phyloP scores from a whole-genome alignment of 2,329 filamentous ascomycete genomes.

The Madurella fahalii region DNA sequence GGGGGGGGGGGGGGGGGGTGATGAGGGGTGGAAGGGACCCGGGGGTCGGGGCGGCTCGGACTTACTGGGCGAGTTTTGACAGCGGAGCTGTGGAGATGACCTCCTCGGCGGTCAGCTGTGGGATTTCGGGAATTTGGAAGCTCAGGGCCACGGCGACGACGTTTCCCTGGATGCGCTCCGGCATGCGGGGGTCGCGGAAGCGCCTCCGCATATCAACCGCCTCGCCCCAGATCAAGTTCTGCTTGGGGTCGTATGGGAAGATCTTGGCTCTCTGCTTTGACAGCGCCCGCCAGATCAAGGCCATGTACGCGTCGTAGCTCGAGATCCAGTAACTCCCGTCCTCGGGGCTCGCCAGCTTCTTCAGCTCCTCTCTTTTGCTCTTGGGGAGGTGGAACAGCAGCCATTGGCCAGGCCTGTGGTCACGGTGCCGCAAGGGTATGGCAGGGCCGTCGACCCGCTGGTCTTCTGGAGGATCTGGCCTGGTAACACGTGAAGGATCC shows the following conservation, averaged over 20 bases:
- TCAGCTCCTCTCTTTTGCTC: constrained; percentile 29
- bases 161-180: constrained; percentile 34
- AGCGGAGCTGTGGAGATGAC: constrained; percentile 36
- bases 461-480: background rate
- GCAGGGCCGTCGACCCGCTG: constrained; percentile 3
- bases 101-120: constrained; percentile 30
- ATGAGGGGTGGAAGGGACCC: no score
- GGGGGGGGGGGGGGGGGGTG: no score
- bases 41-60: no score
- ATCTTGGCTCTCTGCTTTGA: constrained; percentile 31
- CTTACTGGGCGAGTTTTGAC: constrained; percentile 28
- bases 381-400: background rate
- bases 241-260: constrained; percentile 29
- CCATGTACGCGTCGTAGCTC: constrained; percentile 38
- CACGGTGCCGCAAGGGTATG: constrained; percentile 1
- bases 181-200: constrained; percentile 30
- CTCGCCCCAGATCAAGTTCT: constrained; percentile 32
- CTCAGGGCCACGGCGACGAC: constrained; percentile 29
- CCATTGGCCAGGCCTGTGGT: background rate
- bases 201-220: constrained; percentile 37
- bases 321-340: constrained; percentile 36
- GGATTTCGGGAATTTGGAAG: constrained; percentile 19
- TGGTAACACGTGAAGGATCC: constrained; percentile 32
- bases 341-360: constrained; percentile 31
- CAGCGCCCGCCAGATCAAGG: constrained; percentile 36